These are phyloP conservation scores for Ascoidea rubescens DNA, from an alignment of 805 yeast genomes.

Conservation along the genomic window DNA sequence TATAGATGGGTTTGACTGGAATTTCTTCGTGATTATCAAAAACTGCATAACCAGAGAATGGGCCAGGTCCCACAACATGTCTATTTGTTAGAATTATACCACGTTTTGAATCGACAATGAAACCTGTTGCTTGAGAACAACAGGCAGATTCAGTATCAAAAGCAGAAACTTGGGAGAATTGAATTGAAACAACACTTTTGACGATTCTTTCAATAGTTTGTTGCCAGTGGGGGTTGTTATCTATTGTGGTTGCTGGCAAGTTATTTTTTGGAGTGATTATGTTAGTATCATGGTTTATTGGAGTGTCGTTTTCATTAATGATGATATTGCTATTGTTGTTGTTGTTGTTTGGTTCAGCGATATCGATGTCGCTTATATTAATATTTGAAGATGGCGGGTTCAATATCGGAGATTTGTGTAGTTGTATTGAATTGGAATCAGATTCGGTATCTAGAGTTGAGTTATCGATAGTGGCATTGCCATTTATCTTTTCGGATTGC, in stretches of 20 bases:
- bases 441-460: neutral
- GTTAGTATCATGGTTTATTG: neutral
- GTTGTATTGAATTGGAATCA: neutral
- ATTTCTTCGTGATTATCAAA: slow-evolving; percentile 93
- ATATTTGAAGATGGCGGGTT: too few species aligned
- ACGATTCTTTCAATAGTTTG: slow-evolving; percentile 69
- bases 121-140: slow-evolving; percentile 86
- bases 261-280: too few species aligned
- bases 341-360: neutral
- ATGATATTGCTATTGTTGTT: neutral
- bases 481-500: too few species aligned
- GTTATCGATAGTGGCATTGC: too few species aligned
- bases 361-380: neutral
- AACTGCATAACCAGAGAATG: slow-evolving; percentile 80
- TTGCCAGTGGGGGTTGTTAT: slow-evolving; percentile 47
- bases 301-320: neutral
- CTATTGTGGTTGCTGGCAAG: neutral
- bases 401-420: neutral
- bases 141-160: slow-evolving; percentile 67
- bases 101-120: slow-evolving; percentile 67
- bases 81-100: slow-evolving; percentile 85
- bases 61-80: slow-evolving; percentile 93
- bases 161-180: slow-evolving; percentile 68
- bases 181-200: slow-evolving; percentile 75
- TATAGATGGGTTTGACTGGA: slow-evolving; percentile 68